Evolutionary conservation across 139 green algal genomes (phyloP).

Genomic region (Tetraselmis chui): DNA sequence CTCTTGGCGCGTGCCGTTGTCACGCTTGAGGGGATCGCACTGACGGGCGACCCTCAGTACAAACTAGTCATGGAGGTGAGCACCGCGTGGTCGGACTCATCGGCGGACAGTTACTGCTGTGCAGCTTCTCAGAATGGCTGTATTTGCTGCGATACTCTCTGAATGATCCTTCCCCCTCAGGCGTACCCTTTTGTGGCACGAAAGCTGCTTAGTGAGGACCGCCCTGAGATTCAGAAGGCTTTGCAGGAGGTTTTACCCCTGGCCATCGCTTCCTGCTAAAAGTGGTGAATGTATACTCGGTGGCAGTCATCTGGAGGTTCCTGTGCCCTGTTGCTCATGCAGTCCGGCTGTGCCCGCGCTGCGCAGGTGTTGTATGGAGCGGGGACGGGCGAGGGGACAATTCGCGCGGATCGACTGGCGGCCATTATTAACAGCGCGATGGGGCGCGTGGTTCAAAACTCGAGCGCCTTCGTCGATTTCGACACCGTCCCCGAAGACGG

Average conservation of each 20-base stretch:
- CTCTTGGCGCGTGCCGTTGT: constrained; percentile 64
- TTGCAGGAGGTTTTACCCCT: constrained; percentile 21
- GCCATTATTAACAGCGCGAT: constrained; percentile 71
- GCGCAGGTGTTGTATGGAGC: constrained; percentile 56
- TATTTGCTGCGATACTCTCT: not conserved
- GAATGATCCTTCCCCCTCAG: constrained; percentile 21
- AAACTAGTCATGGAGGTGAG: constrained; percentile 46
- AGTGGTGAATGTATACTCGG: too few species aligned
- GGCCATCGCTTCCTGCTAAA: not conserved
- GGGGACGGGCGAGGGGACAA: constrained; percentile 23
- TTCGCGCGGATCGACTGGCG: constrained; percentile 37
- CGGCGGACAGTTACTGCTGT: not conserved
- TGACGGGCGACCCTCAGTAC: constrained; percentile 69
- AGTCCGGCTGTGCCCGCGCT: too few species aligned
- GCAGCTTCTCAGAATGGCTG: not conserved
- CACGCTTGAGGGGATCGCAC: constrained; percentile 73
- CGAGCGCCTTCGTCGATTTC: constrained; percentile 66
- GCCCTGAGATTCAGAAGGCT: constrained; percentile 17
- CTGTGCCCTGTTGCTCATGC: too few species aligned
- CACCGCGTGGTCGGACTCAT: constrained; percentile 11
- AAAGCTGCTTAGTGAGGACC: constrained; percentile 29
- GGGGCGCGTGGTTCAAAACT: constrained; percentile 53
- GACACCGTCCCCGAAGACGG: constrained; percentile 64
- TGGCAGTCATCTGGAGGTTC: too few species aligned
- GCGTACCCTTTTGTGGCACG: constrained; percentile 77